Base-by-base conservation (phyloP, 176 grass and related monocot species). In the Ananas comosus region DNA sequence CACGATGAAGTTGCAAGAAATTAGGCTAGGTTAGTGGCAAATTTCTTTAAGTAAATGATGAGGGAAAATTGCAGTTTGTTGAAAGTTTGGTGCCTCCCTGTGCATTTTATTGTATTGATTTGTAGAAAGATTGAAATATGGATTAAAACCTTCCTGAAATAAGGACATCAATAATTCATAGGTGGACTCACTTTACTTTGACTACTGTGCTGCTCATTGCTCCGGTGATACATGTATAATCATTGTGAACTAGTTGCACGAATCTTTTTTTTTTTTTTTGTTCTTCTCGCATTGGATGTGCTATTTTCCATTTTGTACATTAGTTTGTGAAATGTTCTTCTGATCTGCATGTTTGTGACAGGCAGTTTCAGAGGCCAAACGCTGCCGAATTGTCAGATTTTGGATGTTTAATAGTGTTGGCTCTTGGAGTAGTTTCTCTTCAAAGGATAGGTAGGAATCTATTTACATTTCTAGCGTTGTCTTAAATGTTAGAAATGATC, bases 371-470 rank as follows among this genome's bases (percentile, higher is more conserved):
- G 66, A 80, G 79, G 49, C 94, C 82, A 56, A 93, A 85, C 83
- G 86, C 94, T 73, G 94, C 94, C 78, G 94, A 93, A 73, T 83
- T 99, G 63, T 90, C 84, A 64, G 94, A 99, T 86, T 99, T 87
- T 88, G 94, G 94, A 72, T 99, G 89, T 72, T 93, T 99, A 80
- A 64, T 93, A 57, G 94, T 93, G 76, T 86, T 97, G 76, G 89
- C 83, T 66, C 72, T 88, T 77, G 94, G 94, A 85, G 84, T 99
- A 64, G 47, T 80, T 78, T 88, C 86, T 72, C 76, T 99, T 74
- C 94, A 99, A 70, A 85, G 92, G 87, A 87, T 87, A 90, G 94
- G 94, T 99, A 69, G 12, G 49, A 11, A 63, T 59, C 19, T 21
- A 59, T 11, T 42, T 69, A 67, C 28, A 8, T 56, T 76, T 78